Base-by-base conservation (phyloP, 352 stramenopile genomes). In the Globisporangium canariense region DNA sequence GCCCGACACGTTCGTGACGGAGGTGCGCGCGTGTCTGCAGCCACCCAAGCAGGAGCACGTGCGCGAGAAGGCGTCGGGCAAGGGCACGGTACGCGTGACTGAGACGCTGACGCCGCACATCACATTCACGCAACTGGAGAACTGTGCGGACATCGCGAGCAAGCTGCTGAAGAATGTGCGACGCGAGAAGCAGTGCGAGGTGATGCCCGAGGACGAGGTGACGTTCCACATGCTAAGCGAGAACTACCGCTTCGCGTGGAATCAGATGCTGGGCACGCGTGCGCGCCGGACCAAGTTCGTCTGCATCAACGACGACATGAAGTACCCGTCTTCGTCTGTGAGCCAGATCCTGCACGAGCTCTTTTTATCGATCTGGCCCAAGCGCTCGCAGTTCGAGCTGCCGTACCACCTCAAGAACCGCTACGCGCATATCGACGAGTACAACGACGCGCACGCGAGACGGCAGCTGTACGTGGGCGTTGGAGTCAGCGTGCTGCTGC, bases 231-330 rank as follows among this genome's bases (percentile, higher is more conserved):
- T 98, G 95, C 74, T 98, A 25, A 91, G 81, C 50, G 94, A 98
- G 63, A 89, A 98, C 71, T 94, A 88, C 65, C 80, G 83, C 16
- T 87, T 89, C 50, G 96, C 94, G 43, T 92, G 87, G 79, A 88
- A 88, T 60, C 88, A 98, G 76, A 91, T 98, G 73, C 86, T 98
- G 64, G 90, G 86, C 62, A 96, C 97, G 54, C 87, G 95, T 43
- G 87, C 86, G 52, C 77, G 90, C 10, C 88, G 93, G 28, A 93
- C 90, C 54, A 98, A 98, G 79, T 98, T 98, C 65, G 90, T 98
- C 25, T 98, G 94, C 70, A 93, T 98, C 67, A 98, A 98, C 70
- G 95, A 98, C 79, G 89, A 98, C 76, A 97, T 98, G 86, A 84
- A 96, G 64, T 78, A 83, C 53, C 88, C 92, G 59, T 91, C 90